These are phyloP conservation scores for Thalassiosira hispida DNA, from an alignment of 352 stramenopile species.

Conservation along the genomic window DNA sequence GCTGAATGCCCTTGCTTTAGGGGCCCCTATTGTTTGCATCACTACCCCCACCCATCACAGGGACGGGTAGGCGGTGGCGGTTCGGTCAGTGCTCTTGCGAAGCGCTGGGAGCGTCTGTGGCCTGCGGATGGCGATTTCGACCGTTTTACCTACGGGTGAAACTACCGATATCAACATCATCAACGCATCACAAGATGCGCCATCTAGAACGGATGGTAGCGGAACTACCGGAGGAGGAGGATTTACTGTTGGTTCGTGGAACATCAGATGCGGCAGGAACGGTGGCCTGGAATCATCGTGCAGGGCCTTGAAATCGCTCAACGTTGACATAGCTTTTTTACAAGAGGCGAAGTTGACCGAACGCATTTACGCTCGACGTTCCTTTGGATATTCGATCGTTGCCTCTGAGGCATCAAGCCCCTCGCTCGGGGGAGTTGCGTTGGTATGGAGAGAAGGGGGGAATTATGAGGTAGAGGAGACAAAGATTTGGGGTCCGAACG, in stretches of 20 bases:
- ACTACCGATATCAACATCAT: not conserved
- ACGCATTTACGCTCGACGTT: not conserved
- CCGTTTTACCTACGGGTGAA: not conserved
- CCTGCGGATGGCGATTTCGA: not conserved
- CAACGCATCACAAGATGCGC: not conserved
- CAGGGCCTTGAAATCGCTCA: not conserved
- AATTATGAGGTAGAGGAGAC: constrained; percentile 1
- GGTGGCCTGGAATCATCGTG: not conserved
- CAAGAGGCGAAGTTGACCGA: constrained; percentile 12
- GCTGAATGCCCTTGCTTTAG: too few relatives aligned
- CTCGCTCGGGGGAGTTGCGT: constrained; percentile 6
- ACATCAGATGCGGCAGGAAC: constrained; percentile 9
- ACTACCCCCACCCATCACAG: too few relatives aligned
- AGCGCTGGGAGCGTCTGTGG: constrained; percentile 1
- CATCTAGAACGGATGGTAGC: not conserved
- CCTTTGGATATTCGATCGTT: constrained; percentile 7
- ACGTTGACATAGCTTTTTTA: constrained; percentile 6
- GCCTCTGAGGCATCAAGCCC: not conserved
- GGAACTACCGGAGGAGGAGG: too few relatives aligned
- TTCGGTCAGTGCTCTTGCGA: not conserved
- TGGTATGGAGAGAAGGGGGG: not conserved
- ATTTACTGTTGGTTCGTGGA: constrained; percentile 2
- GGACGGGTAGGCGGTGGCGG: too few relatives aligned
- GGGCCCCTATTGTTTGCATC: too few relatives aligned
- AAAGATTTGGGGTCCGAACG: not conserved